These are phyloP conservation scores for Mucor plumbeus DNA, from an alignment of 371 early-diverging fungal genomes.

Conservation along the genomic window DNA sequence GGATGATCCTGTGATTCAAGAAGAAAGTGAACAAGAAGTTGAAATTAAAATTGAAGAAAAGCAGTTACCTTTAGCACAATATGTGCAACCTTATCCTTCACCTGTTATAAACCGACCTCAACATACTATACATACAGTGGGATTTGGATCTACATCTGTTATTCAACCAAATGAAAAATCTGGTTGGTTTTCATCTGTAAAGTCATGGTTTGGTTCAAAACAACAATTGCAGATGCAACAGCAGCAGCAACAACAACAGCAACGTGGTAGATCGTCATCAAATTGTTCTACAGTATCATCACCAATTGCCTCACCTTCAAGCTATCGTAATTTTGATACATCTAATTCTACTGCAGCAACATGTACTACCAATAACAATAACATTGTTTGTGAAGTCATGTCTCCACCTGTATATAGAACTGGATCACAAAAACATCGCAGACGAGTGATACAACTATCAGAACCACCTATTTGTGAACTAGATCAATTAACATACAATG, in stretches of 20 bases:
- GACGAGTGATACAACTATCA: slow-evolving; percentile 35
- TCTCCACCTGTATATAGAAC: slow-evolving; percentile 37
- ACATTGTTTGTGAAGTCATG: slow-evolving; percentile 13
- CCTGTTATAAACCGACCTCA: slow-evolving; percentile 17
- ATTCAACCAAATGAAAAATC: slow-evolving; percentile 22
- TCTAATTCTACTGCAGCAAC: neutral
- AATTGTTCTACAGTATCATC: slow-evolving; percentile 20
- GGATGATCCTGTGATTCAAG: neutral
- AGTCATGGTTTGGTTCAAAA: slow-evolving; percentile 51
- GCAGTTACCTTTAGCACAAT: neutral
- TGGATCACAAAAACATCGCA: slow-evolving; percentile 36
- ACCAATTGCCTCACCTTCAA: slow-evolving; percentile 21
- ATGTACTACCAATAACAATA: neutral
- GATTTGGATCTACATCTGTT: slow-evolving; percentile 29
- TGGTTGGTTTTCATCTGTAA: slow-evolving; percentile 54
- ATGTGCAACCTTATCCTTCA: slow-evolving; percentile 24
- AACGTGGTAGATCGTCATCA: slow-evolving; percentile 14
- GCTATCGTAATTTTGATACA: slow-evolving; percentile 27
- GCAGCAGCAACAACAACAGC: slow-evolving; percentile 18
- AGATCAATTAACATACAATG: slow-evolving; percentile 41
- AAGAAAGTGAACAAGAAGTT: neutral
- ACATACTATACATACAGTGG: slow-evolving; percentile 23
- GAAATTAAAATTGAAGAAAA: neutral
- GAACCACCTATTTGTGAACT: slow-evolving; percentile 42
- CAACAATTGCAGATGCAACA: slow-evolving; percentile 14